Evolutionary conservation across 192 early-diverging fungal genomes (phyloP).

Genomic region (Chytriomyces sp.): DNA sequence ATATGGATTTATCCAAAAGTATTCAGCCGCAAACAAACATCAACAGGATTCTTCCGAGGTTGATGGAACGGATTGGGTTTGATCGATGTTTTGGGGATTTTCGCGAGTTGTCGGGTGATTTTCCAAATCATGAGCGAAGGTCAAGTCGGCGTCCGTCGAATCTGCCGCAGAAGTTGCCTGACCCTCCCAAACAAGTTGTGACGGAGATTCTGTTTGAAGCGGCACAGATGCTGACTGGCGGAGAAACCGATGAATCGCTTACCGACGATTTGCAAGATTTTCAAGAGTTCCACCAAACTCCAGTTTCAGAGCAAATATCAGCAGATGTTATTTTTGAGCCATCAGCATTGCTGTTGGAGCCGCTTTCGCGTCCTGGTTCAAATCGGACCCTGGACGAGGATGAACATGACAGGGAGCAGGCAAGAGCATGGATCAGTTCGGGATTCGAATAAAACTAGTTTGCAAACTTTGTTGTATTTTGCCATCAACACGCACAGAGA

Average conservation of each 20-base stretch:
- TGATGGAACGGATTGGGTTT: slow-evolving; percentile 29
- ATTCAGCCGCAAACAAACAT: slow-evolving; percentile 11
- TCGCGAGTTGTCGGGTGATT: neutral
- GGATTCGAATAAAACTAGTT: slow-evolving; percentile 8
- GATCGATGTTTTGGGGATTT: slow-evolving; percentile 10
- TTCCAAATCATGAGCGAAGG: neutral
- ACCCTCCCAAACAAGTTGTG: neutral
- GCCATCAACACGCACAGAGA: no score
- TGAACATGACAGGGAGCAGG: slow-evolving; percentile 31
- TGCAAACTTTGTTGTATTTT: no score
- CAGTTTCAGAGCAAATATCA: slow-evolving; percentile 11
- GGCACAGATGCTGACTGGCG: neutral
- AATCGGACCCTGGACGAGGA: slow-evolving; percentile 29
- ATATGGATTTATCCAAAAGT: slow-evolving; percentile 1
- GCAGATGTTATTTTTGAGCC: slow-evolving; percentile 23
- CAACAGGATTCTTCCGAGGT: neutral
- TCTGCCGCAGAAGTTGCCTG: no score
- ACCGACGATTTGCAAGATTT: neutral
- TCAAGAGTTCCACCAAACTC: slow-evolving; percentile 9
- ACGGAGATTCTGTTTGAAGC: slow-evolving; percentile 20
- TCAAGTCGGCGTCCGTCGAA: neutral
- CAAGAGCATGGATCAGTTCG: slow-evolving; percentile 11
- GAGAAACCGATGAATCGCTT: neutral
- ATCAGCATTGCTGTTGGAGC: slow-evolving; percentile 11
- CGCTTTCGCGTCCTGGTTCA: slow-evolving; percentile 28